phyloP scores from a whole-genome alignment of 306 rosid genomes.

The Potentilla sterilis region DNA sequence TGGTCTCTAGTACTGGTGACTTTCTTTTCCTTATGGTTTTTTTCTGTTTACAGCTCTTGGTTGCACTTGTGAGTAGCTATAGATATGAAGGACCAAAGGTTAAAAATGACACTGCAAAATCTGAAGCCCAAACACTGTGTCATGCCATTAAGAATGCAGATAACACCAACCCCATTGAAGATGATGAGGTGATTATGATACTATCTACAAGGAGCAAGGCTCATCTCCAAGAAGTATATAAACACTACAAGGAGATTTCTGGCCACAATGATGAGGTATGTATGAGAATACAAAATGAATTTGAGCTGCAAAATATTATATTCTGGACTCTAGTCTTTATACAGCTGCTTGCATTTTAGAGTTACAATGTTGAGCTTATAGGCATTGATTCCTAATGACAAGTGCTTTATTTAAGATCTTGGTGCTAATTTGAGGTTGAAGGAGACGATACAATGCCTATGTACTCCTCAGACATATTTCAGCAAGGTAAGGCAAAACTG shows the following conservation, averaged over 20 bases:
- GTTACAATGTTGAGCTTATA: background rate
- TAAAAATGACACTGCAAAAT: slow-evolving; percentile 56
- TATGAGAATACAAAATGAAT: no score
- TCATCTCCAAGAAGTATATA: no score
- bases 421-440: slow-evolving; percentile 46
- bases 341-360: background rate
- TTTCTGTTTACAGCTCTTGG: no score
- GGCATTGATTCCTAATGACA: background rate
- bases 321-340: background rate
- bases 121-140: slow-evolving; percentile 60
- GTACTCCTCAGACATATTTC: slow-evolving; percentile 64
- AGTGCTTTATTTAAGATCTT: slow-evolving; percentile 54
- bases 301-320: no score
- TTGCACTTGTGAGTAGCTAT: slow-evolving; percentile 81
- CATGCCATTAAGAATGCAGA: slow-evolving; percentile 54
- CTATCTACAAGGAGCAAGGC: no score
- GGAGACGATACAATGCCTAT: slow-evolving; percentile 70
- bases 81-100: slow-evolving; percentile 82
- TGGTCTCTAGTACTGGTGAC: no score
- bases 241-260: no score
- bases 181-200: no score
- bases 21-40: no score
- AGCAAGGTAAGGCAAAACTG: no score
- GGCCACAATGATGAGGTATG: no score
- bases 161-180: no score